A percentile compares a stretch with the other conserved stretches of the same genome.
Conservation (phyloP, 306 rosid genomes). For the Mimosa bimucronata region DNA sequence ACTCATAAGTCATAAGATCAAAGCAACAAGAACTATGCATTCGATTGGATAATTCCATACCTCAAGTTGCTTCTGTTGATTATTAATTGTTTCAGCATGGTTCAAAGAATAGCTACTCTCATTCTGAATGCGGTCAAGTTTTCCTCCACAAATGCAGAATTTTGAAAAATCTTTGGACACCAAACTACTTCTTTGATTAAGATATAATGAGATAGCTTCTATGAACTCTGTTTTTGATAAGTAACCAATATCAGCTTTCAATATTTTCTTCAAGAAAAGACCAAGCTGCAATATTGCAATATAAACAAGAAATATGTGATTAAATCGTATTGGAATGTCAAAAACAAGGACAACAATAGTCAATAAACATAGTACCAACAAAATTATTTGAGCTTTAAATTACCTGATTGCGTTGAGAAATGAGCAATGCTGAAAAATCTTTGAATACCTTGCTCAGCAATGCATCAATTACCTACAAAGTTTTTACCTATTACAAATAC, state of each 20-base stretch:
- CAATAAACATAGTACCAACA: constrained; percentile 16
- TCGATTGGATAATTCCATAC: constrained; percentile 40
- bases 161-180: constrained; percentile 68
- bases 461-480: constrained; percentile 74
- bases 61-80: constrained; percentile 77
- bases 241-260: constrained; percentile 57
- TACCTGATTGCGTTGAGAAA: constrained; percentile 96
- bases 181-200: constrained; percentile 66
- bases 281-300: constrained; percentile 65
- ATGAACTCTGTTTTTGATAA: constrained; percentile 69
- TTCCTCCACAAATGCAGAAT: constrained; percentile 80
- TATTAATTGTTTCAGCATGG: constrained; percentile 52
- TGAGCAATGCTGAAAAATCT: constrained; percentile 87
- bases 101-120: constrained; percentile 40
- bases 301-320: constrained; percentile 13
- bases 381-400: constrained; percentile 20
- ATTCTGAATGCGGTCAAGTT: constrained; percentile 41
- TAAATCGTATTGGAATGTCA: neutral
- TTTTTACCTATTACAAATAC: constrained; percentile 36
- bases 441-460: constrained; percentile 73
- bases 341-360: constrained; percentile 2
- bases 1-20: neutral
- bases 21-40: constrained; percentile 14
- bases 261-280: constrained; percentile 72
- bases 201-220: constrained; percentile 66